These are phyloP conservation scores for Chenopodium suecicum DNA, from an alignment of 148 eudicot genomes.

Conservation along the genomic window DNA sequence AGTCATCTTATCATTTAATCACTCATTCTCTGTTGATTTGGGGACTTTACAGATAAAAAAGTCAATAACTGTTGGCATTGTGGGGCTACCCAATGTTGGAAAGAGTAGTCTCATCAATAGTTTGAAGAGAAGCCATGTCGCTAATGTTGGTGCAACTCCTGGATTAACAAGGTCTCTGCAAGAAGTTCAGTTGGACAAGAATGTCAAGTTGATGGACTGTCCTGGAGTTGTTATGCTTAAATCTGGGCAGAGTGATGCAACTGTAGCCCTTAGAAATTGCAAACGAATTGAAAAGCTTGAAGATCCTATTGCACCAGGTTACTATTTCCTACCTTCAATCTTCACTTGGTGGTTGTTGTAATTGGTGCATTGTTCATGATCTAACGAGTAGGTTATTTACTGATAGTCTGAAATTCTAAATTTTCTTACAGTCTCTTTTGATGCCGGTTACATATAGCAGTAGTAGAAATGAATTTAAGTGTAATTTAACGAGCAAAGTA, in stretches of 20 bases:
- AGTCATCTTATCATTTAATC: neutral
- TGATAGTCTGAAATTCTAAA: no score
- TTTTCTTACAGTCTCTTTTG: no score
- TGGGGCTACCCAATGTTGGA: constrained; percentile 96
- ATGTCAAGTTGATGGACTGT: constrained; percentile 89
- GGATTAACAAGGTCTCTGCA: constrained; percentile 95
- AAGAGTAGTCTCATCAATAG: constrained; percentile 98
- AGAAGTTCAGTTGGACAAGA: constrained; percentile 94
- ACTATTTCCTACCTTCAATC: neutral
- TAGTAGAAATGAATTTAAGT: no score
- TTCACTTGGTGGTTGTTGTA: neutral
- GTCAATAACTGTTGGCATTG: constrained; percentile 85
- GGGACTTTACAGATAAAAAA: constrained; percentile 64
- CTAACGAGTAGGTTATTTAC: no score
- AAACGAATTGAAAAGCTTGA: constrained; percentile 89
- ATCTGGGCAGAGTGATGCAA: constrained; percentile 65
- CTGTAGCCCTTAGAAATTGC: constrained; percentile 87
- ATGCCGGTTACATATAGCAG: no score
- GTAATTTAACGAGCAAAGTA: no score
- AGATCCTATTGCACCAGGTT: constrained; percentile 85
- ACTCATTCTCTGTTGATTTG: neutral
- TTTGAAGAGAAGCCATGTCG: constrained; percentile 92
- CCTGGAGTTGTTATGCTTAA: constrained; percentile 97
- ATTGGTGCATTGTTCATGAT: neutral
- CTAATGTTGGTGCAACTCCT: constrained; percentile 91